Conservation (phyloP, 1,139 yeast genomes). For the Meyerozyma sp. region DNA sequence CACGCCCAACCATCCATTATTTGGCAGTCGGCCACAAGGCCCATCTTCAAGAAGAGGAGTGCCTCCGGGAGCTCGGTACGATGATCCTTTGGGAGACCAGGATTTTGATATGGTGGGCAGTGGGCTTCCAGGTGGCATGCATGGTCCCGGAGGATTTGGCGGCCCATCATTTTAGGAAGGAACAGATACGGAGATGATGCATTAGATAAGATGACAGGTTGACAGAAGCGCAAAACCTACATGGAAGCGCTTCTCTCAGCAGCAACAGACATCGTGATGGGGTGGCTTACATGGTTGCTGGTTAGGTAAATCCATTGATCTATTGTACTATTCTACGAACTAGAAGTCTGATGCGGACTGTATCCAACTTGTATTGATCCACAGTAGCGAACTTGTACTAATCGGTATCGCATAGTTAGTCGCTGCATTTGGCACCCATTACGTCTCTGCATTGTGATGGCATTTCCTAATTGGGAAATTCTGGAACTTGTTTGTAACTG, state of each 20-base stretch:
- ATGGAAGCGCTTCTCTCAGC: too few relatives aligned
- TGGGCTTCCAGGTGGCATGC: constrained; percentile 44
- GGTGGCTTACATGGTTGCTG: too few relatives aligned
- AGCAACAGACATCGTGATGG: too few relatives aligned
- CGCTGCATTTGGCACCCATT: too few relatives aligned
- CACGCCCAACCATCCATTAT: constrained; percentile 45
- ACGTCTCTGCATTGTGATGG: not conserved
- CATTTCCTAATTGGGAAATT: not conserved
- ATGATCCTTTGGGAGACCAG: constrained; percentile 47
- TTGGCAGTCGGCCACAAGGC: constrained; percentile 21
- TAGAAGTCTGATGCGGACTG: too few relatives aligned
- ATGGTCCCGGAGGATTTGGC: constrained; percentile 14
- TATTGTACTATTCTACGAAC: too few relatives aligned
- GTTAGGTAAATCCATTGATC: too few relatives aligned
- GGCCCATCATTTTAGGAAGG: not conserved
- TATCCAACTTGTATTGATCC: too few relatives aligned
- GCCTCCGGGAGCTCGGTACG: constrained; percentile 51
- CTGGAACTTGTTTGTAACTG: not conserved
- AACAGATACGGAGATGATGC: not conserved
- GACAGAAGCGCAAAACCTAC: too few relatives aligned
- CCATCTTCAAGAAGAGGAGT: constrained; percentile 25
- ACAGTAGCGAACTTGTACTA: too few relatives aligned
- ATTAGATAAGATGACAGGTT: too few relatives aligned
- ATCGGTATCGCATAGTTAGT: too few relatives aligned
- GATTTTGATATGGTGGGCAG: constrained; percentile 38